phyloP scores from a whole-genome alignment of 139 green algal genomes.

The Prasinococcaceae sp. region DNA sequence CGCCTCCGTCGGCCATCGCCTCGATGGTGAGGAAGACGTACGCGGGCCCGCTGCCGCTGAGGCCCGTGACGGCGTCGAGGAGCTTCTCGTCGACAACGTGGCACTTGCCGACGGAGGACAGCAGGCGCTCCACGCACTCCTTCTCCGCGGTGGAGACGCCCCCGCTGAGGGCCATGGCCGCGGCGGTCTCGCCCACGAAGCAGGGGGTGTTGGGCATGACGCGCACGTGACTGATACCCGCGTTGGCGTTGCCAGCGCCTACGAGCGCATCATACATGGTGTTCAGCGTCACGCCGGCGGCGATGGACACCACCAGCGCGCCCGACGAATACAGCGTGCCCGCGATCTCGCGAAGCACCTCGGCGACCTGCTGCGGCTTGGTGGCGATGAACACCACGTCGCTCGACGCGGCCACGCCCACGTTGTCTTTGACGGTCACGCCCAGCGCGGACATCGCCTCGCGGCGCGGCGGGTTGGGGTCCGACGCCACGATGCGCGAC shows the following conservation, averaged over 20 bases:
- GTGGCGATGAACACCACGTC: conserved; percentile 84
- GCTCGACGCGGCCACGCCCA: conserved; percentile 47
- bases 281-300: conserved; percentile 71
- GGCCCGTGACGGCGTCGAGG: conserved; percentile 78
- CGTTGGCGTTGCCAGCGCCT: conserved; percentile 36
- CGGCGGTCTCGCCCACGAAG: conserved; percentile 72
- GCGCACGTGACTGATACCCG: conserved; percentile 58
- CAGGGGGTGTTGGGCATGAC: conserved; percentile 98
- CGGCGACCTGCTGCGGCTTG: conserved; percentile 74
- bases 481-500: conserved; percentile 42
- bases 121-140: conserved; percentile 19
- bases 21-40: conserved; percentile 95
- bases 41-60: conserved; percentile 76
- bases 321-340: not conserved
- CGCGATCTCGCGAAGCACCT: conserved; percentile 47
- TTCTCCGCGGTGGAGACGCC: conserved; percentile 41
- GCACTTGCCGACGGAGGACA: conserved; percentile 24
- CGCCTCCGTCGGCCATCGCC: conserved; percentile 82
- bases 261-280: conserved; percentile 26
- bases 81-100: conserved; percentile 59
- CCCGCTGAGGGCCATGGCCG: conserved; percentile 71
- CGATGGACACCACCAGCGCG: conserved; percentile 76
- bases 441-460: conserved; percentile 57
- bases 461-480: conserved; percentile 41
- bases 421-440: conserved; percentile 27